Evolutionary conservation across 1,284 basidiomycete genomes (phyloP).

Genomic region (Heimioporus retisporus): DNA sequence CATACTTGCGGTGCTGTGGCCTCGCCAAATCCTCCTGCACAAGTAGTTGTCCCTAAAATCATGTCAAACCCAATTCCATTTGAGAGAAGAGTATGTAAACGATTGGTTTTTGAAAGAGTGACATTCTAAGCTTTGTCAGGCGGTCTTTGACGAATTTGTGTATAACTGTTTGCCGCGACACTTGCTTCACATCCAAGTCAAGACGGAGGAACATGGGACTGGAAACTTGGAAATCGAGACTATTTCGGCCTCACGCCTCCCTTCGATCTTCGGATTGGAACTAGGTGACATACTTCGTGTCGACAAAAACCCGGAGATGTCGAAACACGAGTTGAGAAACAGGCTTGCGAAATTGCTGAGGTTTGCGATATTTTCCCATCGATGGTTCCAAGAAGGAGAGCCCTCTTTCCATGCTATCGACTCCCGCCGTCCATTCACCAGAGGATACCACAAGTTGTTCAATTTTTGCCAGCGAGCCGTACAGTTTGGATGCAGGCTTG

Average conservation of each 20-base stretch:
- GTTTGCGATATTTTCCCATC: conserved; percentile 31
- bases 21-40: too few relatives aligned
- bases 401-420: conserved; percentile 14
- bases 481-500: conserved; percentile 25
- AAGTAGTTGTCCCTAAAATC: too few relatives aligned
- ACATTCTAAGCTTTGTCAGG: too few relatives aligned
- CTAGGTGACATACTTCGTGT: conserved; percentile 18
- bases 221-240: conserved; percentile 19
- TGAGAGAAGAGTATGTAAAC: too few relatives aligned
- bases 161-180: conserved; percentile 27
- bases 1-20: too few relatives aligned
- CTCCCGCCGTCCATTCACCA: conserved; percentile 9
- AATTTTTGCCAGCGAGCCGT: conserved; percentile 23
- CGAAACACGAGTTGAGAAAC: conserved; percentile 7
- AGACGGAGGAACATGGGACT: not conserved
- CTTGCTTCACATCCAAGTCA: conserved; percentile 15
- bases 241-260: conserved; percentile 17
- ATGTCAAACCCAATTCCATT: too few relatives aligned
- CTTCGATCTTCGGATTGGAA: conserved; percentile 24
- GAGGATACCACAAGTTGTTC: conserved; percentile 26
- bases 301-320: conserved; percentile 6
- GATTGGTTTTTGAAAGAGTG: too few relatives aligned
- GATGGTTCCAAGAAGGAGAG: conserved; percentile 29
- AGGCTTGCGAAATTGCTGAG: conserved; percentile 15
- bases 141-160: conserved; percentile 28